Evolutionary conservation across 495 filamentous ascomycete species (phyloP), one percentile per base, ranked within the genome.

Genomic region (Aspergillus mulundensis): DNA sequence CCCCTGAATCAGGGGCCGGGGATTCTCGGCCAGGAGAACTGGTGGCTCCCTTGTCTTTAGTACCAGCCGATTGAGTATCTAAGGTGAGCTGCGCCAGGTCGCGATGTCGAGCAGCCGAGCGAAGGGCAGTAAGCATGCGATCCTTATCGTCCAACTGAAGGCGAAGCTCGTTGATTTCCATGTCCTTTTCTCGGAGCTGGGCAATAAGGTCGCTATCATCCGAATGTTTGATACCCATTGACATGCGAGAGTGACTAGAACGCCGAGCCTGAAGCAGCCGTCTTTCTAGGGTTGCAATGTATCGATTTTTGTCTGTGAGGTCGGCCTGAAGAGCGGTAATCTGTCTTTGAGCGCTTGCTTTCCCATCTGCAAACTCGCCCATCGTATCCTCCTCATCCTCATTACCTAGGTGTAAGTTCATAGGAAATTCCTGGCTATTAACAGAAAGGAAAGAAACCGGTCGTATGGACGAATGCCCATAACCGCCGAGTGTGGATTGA

Each of bases 131-230:
- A 24, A 97, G 77, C 95, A 97, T 98, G 15, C 86, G 83, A 65
- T 96, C 92, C 65, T 97, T 97, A 72, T 98, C 95, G 61, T 97
- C 94, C 2, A 98, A 80, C 55, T 90, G 85, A 20, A 91, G 87
- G 14, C 91, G 83, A 25, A 98, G 82, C 61, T 96, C 92, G 25
- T 87, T 84, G 62, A 98, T 97, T 69, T 98, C 94, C 53, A 87
- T 84, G 64, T 98, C 94, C 67, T 94, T 97, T 62, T 97, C 94
- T 61, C 84, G 86, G 25, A 98, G 69, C 25, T 90, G 57, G 39
- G 84, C 68, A 25, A 82, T 79, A 44, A 87, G 71, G 58, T 87
- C 85, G 34, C 85, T 81, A 56, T 88, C 84, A 56, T 90, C 88
- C 47, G 84, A 79, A 25, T 82, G 75, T 61, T 85, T 87, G 32